Evolutionary conservation across 106 monocot species (phyloP).

Genomic region (Acorus gramineus): DNA sequence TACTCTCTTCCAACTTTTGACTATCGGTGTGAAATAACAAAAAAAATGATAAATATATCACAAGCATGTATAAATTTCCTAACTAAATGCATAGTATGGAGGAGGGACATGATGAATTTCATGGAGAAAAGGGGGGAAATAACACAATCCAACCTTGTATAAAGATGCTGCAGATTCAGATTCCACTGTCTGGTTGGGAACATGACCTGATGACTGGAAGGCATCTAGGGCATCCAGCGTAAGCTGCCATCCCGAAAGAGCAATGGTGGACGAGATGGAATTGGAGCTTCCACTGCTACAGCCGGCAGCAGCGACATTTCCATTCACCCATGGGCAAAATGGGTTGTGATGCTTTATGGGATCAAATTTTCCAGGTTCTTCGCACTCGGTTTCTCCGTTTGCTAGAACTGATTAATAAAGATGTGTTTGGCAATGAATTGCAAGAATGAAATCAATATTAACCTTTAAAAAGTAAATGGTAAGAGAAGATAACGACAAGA

Average conservation of each 20-base stretch:
- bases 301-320: conserved; percentile 84
- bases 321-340: conserved; percentile 92
- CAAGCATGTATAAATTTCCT: neutral
- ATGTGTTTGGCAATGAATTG: too few species aligned
- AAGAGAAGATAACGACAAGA: too few species aligned
- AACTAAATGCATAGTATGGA: too few species aligned
- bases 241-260: conserved; percentile 80
- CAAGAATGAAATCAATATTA: too few species aligned
- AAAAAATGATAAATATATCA: too few species aligned
- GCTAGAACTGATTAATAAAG: conserved; percentile 19
- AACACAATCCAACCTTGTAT: conserved; percentile 46
- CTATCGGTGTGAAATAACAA: too few species aligned
- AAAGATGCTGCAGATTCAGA: conserved; percentile 98
- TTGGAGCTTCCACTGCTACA: conserved; percentile 26
- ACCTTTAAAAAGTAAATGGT: too few species aligned
- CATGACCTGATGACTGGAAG: conserved; percentile 50
- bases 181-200: conserved; percentile 62
- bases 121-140: neutral
- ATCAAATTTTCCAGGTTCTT: conserved; percentile 66
- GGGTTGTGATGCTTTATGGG: conserved; percentile 70
- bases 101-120: neutral
- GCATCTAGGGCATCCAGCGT: conserved; percentile 87
- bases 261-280: conserved; percentile 31
- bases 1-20: too few species aligned
- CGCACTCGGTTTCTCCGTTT: conserved; percentile 75